A percentile compares a stretch with the other conserved stretches of the same genome.
These are phyloP conservation scores for Suillus fuscotomentosus DNA, from an alignment of 768 basidiomycete species.

Conservation along the genomic window DNA sequence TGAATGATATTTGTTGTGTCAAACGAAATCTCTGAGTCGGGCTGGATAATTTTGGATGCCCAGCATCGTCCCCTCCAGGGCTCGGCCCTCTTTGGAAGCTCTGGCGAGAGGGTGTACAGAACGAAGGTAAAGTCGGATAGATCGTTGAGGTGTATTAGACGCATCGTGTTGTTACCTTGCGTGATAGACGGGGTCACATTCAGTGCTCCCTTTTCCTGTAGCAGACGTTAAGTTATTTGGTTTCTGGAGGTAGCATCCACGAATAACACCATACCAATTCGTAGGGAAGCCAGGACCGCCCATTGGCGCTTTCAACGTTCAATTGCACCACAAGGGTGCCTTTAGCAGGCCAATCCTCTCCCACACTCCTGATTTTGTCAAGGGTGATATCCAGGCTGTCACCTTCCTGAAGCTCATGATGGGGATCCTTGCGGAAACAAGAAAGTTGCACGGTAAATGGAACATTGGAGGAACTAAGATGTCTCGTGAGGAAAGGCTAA, in stretches of 20 bases:
- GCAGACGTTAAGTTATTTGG: not conserved
- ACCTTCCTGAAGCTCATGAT: not conserved
- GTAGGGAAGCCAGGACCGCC: conserved; percentile 43
- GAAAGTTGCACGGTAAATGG: conserved; percentile 15
- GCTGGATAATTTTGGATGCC: conserved; percentile 13
- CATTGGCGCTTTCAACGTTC: conserved; percentile 35
- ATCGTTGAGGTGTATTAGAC: conserved; percentile 48
- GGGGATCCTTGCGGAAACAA: conserved; percentile 13
- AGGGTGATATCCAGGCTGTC: not conserved
- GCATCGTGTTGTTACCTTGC: conserved; percentile 46
- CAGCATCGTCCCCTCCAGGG: conserved; percentile 23
- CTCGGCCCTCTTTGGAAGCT: conserved; percentile 15
- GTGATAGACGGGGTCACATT: conserved; percentile 42
- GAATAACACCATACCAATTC: conserved; percentile 35
- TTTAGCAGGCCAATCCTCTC: conserved; percentile 40
- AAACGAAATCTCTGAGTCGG: not conserved
- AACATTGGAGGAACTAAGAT: not conserved
- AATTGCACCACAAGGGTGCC: conserved; percentile 46
- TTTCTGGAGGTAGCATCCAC: not conserved
- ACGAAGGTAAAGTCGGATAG: conserved; percentile 44
- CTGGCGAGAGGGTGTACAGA: conserved; percentile 36
- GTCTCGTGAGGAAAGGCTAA: not conserved
- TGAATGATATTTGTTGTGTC: not conserved
- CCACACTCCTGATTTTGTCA: conserved; percentile 10
- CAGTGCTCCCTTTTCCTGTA: conserved; percentile 31